Percentiles rank a stretch among this genome's conserved stretches.
Evolutionary conservation across 176 grass and related monocot species (phyloP).

Genomic region (bread wheat (Triticum aestivum)): DNA sequence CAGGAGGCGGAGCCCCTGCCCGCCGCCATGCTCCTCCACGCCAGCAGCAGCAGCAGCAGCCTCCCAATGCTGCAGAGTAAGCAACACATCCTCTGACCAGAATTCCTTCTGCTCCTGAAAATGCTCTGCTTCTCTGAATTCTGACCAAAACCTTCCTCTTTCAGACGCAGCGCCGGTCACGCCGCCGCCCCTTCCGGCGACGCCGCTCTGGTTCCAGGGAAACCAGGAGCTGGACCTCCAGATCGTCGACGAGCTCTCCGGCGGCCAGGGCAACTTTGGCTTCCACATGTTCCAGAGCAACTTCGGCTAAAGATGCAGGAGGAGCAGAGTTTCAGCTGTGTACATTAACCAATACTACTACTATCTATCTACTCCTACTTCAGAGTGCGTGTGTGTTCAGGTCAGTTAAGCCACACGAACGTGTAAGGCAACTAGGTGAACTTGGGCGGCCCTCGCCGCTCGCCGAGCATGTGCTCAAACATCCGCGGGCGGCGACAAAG

Average conservation of each 20-base stretch:
- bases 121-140: not conserved
- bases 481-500: conserved; percentile 41
- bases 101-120: not conserved
- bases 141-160: not conserved
- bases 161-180: conserved; percentile 41
- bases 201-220: conserved; percentile 29
- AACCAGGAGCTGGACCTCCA: conserved; percentile 20
- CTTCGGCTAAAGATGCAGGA: not conserved
- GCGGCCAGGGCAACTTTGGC: not conserved
- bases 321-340: not conserved
- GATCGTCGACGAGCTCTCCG: conserved; percentile 15
- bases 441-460: conserved; percentile 42
- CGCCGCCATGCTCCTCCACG: not conserved
- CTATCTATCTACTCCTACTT: not conserved
- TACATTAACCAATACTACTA: conserved; percentile 21
- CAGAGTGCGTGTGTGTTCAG: not conserved
- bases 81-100: not conserved
- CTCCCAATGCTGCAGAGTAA: conserved; percentile 58
- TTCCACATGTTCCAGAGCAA: conserved; percentile 5
- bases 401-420: not conserved
- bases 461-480: conserved; percentile 16
- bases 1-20: conserved; percentile 31
- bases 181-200: not conserved
- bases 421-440: conserved; percentile 24
- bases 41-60: not conserved